Conservation (phyloP, 345 rosid genomes). For the Gossypium sturtianum region DNA sequence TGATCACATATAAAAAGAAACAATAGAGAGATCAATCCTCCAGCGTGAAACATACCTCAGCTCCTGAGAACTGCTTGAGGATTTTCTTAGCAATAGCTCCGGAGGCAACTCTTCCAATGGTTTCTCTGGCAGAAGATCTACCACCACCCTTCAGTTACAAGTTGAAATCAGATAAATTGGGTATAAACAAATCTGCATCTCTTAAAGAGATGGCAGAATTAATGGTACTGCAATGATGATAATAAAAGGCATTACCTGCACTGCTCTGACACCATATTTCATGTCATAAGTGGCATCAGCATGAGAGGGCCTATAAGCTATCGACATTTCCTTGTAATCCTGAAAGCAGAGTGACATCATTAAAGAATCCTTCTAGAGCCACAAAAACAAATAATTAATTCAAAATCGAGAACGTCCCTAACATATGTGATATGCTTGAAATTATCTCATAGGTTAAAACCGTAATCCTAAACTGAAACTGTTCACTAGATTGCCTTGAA, state of each 20-base stretch:
- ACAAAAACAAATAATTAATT: background rate
- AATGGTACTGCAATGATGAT: background rate
- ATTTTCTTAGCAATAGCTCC: slow-evolving; percentile 98
- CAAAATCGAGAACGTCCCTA: background rate
- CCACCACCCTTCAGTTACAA: slow-evolving; percentile 80
- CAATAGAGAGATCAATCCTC: background rate
- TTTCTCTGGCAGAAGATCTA: slow-evolving; percentile 97
- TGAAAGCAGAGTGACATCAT: slow-evolving; percentile 24
- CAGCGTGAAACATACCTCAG: slow-evolving; percentile 54
- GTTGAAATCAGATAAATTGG: slow-evolving; percentile 14
- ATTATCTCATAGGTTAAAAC: background rate
- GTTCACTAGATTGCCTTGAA: background rate
- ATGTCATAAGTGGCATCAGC: slow-evolving; percentile 99
- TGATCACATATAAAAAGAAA: background rate
- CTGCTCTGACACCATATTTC: slow-evolving; percentile 96
- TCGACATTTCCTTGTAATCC: slow-evolving; percentile 97
- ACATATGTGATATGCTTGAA: background rate
- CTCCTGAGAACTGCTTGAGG: slow-evolving; percentile 67
- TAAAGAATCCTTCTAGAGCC: slow-evolving; percentile 1
- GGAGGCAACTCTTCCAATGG: slow-evolving; percentile 96
- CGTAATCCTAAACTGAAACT: slow-evolving; percentile 8
- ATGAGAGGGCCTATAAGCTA: slow-evolving; percentile 96
- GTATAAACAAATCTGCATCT: background rate
- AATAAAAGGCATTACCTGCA: slow-evolving; percentile 51
- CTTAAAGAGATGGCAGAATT: background rate